A percentile compares a stretch with the other conserved stretches of the same genome.
phyloP scores from a whole-genome alignment of 2,329 filamentous ascomycete genomes.

The Trichophaea hybrida region DNA sequence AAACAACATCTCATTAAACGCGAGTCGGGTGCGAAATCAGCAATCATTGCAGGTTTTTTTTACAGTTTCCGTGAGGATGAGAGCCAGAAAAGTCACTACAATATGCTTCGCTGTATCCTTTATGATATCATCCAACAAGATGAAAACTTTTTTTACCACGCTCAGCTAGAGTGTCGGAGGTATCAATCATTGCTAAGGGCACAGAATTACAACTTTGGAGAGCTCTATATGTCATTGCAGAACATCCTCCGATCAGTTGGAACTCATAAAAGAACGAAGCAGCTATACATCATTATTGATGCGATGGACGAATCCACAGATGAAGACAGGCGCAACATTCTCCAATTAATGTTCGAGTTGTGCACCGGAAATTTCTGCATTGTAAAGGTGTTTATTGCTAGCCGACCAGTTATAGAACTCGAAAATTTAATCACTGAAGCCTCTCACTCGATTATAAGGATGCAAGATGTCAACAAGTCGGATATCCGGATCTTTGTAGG shows the following conservation, averaged over 20 bases:
- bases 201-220: too few species aligned
- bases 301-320: neutral
- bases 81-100: neutral
- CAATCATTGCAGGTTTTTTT: constrained; percentile 1
- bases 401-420: neutral
- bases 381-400: neutral
- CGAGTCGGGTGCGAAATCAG: neutral
- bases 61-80: constrained; percentile 2
- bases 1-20: neutral
- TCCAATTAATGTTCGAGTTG: neutral
- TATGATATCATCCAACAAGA: neutral
- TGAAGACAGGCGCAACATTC: neutral
- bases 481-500: neutral
- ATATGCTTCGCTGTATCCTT: neutral
- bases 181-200: too few species aligned
- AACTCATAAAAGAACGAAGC: neutral
- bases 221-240: neutral
- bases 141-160: neutral
- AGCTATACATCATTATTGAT: neutral
- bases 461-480: neutral
- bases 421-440: too few species aligned
- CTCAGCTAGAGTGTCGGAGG: neutral
- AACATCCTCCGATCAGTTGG: neutral
- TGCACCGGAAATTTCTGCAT: neutral
- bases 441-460: neutral